Conservation (phyloP, 208 protist genomes). For the Trypanosoma scelopori region DNA sequence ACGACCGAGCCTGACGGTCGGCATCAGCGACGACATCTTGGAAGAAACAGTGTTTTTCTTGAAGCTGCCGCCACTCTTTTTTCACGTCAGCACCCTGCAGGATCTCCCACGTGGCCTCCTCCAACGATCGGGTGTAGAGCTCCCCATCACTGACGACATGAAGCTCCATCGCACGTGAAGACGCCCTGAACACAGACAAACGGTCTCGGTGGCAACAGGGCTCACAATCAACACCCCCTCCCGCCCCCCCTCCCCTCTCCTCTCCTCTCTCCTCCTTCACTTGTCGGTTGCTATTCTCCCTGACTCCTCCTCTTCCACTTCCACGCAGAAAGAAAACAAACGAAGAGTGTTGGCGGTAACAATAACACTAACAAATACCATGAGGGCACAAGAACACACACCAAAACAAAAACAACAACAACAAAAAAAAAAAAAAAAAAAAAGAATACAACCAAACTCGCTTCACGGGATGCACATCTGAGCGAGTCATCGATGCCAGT, state of each 20-base stretch:
- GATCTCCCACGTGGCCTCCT: conserved; percentile 15
- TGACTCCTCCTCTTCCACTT: no score
- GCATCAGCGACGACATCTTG: conserved; percentile 62
- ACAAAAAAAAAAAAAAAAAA: not conserved
- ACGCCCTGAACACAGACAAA: not conserved
- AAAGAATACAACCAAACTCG: not conserved
- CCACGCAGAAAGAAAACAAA: no score
- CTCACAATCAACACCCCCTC: not conserved
- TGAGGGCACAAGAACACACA: not conserved
- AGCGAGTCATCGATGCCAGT: not conserved
- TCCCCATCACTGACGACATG: conserved; percentile 22
- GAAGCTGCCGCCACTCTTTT: conserved; percentile 39
- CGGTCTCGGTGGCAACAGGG: not conserved
- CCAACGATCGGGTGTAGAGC: conserved; percentile 4
- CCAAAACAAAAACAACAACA: no score
- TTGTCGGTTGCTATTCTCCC: not conserved
- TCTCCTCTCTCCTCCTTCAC: no score
- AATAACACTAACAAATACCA: no score
- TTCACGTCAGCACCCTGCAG: conserved; percentile 14
- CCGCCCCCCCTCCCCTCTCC: not conserved
- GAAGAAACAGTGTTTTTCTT: conserved; percentile 55
- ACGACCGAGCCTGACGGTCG: conserved; percentile 31
- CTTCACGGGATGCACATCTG: not conserved
- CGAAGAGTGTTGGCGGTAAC: no score
- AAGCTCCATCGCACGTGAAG: conserved; percentile 18